Conservation (phyloP, 257 asterid species). For the Oldenlandia corymbosa region DNA sequence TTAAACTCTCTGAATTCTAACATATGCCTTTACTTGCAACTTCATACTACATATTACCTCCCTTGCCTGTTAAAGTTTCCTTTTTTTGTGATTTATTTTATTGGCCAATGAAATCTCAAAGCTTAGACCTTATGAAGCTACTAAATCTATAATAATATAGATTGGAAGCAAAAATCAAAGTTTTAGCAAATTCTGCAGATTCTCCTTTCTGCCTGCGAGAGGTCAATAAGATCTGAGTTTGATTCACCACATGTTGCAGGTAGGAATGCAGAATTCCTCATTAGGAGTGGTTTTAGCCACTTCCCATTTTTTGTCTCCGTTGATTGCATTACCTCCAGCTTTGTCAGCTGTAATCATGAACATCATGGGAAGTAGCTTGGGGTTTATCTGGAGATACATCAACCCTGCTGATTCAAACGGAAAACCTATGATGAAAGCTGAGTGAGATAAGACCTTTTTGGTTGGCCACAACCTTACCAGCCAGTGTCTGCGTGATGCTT, state of each 20-base stretch:
- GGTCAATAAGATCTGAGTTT: neutral
- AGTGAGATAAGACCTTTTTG: neutral
- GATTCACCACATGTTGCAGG: slow-evolving; percentile 34
- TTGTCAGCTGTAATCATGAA: slow-evolving; percentile 84
- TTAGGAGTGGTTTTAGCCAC: slow-evolving; percentile 89
- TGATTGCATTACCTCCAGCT: slow-evolving; percentile 82
- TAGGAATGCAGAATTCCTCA: slow-evolving; percentile 95
- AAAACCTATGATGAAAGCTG: slow-evolving; percentile 1
- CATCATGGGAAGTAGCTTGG: slow-evolving; percentile 84
- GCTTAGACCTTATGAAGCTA: neutral
- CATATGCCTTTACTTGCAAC: too few relatives aligned
- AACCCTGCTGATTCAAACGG: slow-evolving; percentile 41
- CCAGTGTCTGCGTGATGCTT: too few relatives aligned
- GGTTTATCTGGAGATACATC: slow-evolving; percentile 67
- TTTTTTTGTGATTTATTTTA: too few relatives aligned
- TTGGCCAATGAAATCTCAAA: neutral
- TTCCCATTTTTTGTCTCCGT: slow-evolving; percentile 67
- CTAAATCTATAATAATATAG: neutral
- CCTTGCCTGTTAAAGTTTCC: neutral
- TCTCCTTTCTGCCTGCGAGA: neutral
- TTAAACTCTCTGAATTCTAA: neutral
- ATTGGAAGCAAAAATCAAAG: neutral
- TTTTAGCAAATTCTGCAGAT: neutral
- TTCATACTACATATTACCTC: neutral
- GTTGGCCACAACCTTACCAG: too few relatives aligned